Conservation (phyloP, 306 rosid species). For the Luffa acutangula region DNA sequence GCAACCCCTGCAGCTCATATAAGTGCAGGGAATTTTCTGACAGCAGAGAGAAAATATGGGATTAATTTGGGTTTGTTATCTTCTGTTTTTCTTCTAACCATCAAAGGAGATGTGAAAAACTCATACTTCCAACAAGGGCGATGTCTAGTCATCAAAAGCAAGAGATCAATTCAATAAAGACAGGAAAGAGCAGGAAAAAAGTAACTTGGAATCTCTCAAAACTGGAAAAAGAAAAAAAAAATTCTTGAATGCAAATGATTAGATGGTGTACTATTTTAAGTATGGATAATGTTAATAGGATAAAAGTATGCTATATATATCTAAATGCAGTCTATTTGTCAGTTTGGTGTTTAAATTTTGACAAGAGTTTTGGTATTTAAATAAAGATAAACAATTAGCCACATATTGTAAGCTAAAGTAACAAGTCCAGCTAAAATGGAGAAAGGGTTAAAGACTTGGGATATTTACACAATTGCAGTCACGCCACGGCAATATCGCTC, state of each 20-base stretch:
- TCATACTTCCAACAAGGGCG: neutral
- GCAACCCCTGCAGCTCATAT: neutral
- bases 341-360: neutral
- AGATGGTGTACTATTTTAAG: neutral
- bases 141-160: neutral
- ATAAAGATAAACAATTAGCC: neutral
- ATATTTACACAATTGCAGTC: slow-evolving; percentile 75
- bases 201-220: neutral
- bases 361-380: neutral
- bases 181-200: neutral
- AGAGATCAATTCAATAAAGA: neutral
- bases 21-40: neutral
- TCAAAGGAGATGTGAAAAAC: neutral
- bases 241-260: neutral
- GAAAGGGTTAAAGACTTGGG: slow-evolving; percentile 14
- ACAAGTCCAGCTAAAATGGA: neutral
- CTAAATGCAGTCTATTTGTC: neutral
- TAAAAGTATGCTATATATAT: neutral
- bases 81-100: neutral
- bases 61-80: neutral
- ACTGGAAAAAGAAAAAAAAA: neutral
- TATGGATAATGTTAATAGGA: neutral
- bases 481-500: slow-evolving; percentile 98
- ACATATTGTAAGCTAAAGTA: neutral
- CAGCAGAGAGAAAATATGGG: neutral